Evolutionary conservation across 2,329 filamentous ascomycete species (phyloP).

Genomic region (Emericellopsis cladophorae): DNA sequence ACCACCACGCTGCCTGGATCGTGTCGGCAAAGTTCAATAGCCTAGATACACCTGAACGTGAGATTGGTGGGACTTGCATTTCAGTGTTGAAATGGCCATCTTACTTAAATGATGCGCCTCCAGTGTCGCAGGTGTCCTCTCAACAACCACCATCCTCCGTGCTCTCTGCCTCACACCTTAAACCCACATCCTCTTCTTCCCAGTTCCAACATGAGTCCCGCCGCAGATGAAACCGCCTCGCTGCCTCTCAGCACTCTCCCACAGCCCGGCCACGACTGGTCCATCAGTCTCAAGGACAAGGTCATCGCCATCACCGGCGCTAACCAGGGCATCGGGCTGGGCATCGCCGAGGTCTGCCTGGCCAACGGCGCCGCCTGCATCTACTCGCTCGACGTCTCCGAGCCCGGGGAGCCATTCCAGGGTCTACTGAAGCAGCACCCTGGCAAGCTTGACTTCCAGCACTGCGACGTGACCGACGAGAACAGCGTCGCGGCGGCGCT

Average conservation of each 20-base stretch:
- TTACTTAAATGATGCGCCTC: too few relatives aligned
- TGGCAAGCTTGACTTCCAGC: conserved; percentile 26
- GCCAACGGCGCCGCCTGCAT: conserved; percentile 24
- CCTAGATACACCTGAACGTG: too few relatives aligned
- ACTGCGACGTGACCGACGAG: conserved; percentile 31
- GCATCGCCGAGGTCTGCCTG: conserved; percentile 31
- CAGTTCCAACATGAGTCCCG: neutral
- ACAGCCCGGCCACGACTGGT: conserved; percentile 18
- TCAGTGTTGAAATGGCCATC: too few relatives aligned
- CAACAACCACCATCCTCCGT: neutral
- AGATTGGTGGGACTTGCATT: too few relatives aligned
- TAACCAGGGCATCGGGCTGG: conserved; percentile 30
- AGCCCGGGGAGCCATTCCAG: conserved; percentile 11
- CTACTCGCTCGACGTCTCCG: conserved; percentile 13
- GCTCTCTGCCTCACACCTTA: neutral
- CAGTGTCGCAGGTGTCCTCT: too few relatives aligned
- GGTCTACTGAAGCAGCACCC: conserved; percentile 24
- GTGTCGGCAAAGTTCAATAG: too few relatives aligned
- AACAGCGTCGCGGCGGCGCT: conserved; percentile 24
- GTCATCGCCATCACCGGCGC: conserved; percentile 27
- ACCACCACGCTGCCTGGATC: too few relatives aligned
- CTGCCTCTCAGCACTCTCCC: conserved; percentile 16
- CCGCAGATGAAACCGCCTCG: neutral
- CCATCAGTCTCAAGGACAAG: conserved; percentile 20
- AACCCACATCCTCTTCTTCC: neutral